Evolutionary conservation across 1,139 yeast genomes (phyloP).

Genomic region (Meyerozyma sp.): DNA sequence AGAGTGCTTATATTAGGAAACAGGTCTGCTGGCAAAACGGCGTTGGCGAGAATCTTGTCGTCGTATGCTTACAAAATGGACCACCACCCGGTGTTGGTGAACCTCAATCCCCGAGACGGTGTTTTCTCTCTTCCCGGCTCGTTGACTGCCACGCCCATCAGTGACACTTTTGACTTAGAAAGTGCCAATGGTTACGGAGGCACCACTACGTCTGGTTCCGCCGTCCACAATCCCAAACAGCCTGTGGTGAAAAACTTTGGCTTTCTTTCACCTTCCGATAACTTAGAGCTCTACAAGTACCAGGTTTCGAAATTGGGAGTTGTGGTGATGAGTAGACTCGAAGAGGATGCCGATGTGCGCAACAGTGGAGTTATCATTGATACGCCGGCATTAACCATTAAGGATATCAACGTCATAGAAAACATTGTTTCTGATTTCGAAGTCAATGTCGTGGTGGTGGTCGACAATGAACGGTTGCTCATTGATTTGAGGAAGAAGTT

Average conservation of each 20-base stretch:
- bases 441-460: constrained; percentile 49
- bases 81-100: constrained; percentile 64
- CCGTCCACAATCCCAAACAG: constrained; percentile 76
- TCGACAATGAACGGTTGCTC: constrained; percentile 61
- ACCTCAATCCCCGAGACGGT: constrained; percentile 77
- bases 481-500: constrained; percentile 60
- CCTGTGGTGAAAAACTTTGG: constrained; percentile 85
- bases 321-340: constrained; percentile 52
- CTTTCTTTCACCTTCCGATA: constrained; percentile 52
- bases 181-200: constrained; percentile 73
- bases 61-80: constrained; percentile 75
- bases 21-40: constrained; percentile 70
- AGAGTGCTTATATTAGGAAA: constrained; percentile 72
- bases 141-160: constrained; percentile 75
- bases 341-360: constrained; percentile 47
- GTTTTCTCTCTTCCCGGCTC: constrained; percentile 82
- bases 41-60: constrained; percentile 61
- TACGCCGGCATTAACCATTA: constrained; percentile 60
- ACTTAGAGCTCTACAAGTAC: constrained; percentile 55
- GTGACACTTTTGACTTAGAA: constrained; percentile 77
- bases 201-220: constrained; percentile 82
- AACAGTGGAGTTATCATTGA: constrained; percentile 70
- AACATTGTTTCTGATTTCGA: constrained; percentile 59
- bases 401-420: constrained; percentile 51
- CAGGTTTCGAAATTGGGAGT: constrained; percentile 54